These are phyloP conservation scores for Dictyostelium intermedium DNA, from an alignment of 78 protist genomes.

Conservation along the genomic window DNA sequence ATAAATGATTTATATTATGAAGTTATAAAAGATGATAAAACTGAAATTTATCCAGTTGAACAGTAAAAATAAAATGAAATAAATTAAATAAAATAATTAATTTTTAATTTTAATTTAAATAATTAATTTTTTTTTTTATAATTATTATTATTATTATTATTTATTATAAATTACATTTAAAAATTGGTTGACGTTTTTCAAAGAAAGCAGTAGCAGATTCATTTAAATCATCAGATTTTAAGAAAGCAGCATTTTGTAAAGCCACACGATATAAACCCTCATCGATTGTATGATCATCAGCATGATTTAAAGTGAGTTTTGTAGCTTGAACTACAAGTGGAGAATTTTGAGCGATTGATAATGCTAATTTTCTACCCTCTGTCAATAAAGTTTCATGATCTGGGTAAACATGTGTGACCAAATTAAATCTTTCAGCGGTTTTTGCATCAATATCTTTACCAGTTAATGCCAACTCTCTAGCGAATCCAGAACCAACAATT, in stretches of 20 bases:
- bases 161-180: slow-evolving; percentile 40
- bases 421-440: slow-evolving; percentile 39
- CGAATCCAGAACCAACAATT: slow-evolving; percentile 61
- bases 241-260: slow-evolving; percentile 73
- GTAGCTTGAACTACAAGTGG: slow-evolving; percentile 89
- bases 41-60: background rate
- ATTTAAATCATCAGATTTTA: slow-evolving; percentile 69
- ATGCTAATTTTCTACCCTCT: slow-evolving; percentile 68
- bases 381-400: slow-evolving; percentile 14
- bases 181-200: slow-evolving; percentile 71
- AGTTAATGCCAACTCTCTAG: slow-evolving; percentile 84
- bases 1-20: background rate
- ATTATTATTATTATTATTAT: background rate
- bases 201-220: slow-evolving; percentile 74
- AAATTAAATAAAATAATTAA: background rate
- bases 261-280: slow-evolving; percentile 89
- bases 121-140: too few relatives aligned
- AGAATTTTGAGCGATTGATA: slow-evolving; percentile 73
- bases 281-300: slow-evolving; percentile 67
- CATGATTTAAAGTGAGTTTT: slow-evolving; percentile 80
- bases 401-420: slow-evolving; percentile 58
- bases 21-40: background rate
- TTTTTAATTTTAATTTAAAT: too few relatives aligned
- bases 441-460: slow-evolving; percentile 64
- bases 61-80: background rate